Percentiles rank a stretch among this genome's conserved stretches.
Evolutionary conservation across 768 basidiomycete species (phyloP).

Genomic region (Auriscalpium microsporum): DNA sequence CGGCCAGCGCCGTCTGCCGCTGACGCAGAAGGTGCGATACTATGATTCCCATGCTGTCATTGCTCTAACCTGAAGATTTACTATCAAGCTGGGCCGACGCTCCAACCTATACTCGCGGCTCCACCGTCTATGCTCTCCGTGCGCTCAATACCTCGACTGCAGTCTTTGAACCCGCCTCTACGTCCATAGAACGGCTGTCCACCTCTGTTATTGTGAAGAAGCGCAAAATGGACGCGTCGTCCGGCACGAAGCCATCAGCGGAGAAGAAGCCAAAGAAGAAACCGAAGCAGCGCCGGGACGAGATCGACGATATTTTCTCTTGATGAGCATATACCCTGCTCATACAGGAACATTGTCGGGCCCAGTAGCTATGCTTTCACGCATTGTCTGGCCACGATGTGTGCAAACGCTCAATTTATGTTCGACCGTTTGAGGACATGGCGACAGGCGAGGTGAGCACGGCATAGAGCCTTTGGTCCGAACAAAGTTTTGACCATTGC

Average conservation of each 20-base stretch:
- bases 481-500: too few relatives aligned
- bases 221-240: too few relatives aligned
- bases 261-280: neutral
- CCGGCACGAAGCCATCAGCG: neutral
- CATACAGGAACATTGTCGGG: too few relatives aligned
- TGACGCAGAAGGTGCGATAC: neutral
- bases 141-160: too few relatives aligned
- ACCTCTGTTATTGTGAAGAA: constrained; percentile 1
- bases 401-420: too few relatives aligned
- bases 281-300: constrained; percentile 3
- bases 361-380: too few relatives aligned
- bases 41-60: neutral
- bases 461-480: too few relatives aligned
- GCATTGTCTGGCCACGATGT: too few relatives aligned
- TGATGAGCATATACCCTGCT: too few relatives aligned
- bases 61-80: neutral
- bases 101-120: neutral
- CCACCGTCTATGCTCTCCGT: neutral
- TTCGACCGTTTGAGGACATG: too few relatives aligned
- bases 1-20: neutral
- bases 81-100: neutral
- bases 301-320: constrained; percentile 15
- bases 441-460: too few relatives aligned
- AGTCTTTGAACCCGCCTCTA: neutral
- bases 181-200: neutral